Percentiles rank a stretch among this genome's conserved stretches.
These are phyloP conservation scores for Brassica juncea DNA, from an alignment of 345 rosid species.

Conservation along the genomic window DNA sequence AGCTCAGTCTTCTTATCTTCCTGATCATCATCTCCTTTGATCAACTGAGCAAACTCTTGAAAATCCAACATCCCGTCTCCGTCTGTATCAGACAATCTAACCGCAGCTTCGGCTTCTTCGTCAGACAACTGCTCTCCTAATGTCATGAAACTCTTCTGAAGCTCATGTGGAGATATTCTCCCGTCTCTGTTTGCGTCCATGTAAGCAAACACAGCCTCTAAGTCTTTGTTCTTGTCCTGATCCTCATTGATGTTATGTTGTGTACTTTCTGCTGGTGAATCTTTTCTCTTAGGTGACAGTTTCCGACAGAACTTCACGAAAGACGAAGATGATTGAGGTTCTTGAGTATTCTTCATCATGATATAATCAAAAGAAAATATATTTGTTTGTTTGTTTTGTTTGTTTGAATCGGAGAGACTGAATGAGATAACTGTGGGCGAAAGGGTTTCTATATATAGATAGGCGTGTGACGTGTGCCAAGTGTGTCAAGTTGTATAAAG, in stretches of 20 bases:
- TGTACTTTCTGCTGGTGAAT: not conserved
- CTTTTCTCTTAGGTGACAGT: constrained; percentile 17
- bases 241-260: not conserved
- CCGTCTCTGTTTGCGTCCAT: constrained; percentile 67
- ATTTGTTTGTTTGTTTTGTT: not conserved
- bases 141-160: constrained; percentile 49
- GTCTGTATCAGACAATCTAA: constrained; percentile 52
- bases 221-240: constrained; percentile 23
- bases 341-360: constrained; percentile 30
- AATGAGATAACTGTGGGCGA: constrained; percentile 6
- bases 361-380: too few species aligned
- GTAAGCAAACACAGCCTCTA: constrained; percentile 52
- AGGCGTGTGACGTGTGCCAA: constrained; percentile 4
- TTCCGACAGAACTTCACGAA: constrained; percentile 22
- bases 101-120: constrained; percentile 60
- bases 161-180: constrained; percentile 55
- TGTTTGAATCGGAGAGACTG: not conserved
- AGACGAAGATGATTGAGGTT: constrained; percentile 13
- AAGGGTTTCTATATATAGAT: constrained; percentile 12
- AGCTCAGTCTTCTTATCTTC: constrained; percentile 52
- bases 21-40: constrained; percentile 42
- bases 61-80: constrained; percentile 63
- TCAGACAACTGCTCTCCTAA: constrained; percentile 51
- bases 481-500: not conserved
- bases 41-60: constrained; percentile 54